phyloP scores from a whole-genome alignment of 306 rosid species.

The Begonia fuchsioides region DNA sequence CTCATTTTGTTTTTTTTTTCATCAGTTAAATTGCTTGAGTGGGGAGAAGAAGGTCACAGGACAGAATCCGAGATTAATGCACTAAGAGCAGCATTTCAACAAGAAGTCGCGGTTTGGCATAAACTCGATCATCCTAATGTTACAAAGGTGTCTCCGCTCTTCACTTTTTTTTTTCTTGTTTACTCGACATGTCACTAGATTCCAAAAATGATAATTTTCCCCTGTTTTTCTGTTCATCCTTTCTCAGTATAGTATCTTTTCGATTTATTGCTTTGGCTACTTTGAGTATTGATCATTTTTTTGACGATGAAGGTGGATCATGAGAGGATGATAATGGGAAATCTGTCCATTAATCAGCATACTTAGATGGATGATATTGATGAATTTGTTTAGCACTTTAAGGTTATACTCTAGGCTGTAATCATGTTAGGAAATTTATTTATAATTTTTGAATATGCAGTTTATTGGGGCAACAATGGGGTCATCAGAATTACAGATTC shows the following conservation, averaged over 20 bases:
- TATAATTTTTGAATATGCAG: constrained; percentile 18
- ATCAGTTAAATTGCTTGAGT: constrained; percentile 82
- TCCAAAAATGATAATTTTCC: too few species aligned
- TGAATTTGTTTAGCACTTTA: too few species aligned
- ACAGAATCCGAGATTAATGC: constrained; percentile 83
- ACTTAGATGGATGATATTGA: too few species aligned
- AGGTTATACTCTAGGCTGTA: too few species aligned
- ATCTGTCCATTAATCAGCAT: too few species aligned
- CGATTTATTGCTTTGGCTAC: too few species aligned
- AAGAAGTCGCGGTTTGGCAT: constrained; percentile 99
- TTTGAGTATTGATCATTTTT: too few species aligned
- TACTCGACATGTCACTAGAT: neutral
- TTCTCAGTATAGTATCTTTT: neutral
- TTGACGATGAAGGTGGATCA: too few species aligned
- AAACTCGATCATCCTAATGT: constrained; percentile 95
- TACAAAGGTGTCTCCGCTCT: constrained; percentile 56
- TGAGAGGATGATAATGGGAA: too few species aligned
- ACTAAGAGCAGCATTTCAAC: constrained; percentile 74
- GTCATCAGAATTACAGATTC: constrained; percentile 73
- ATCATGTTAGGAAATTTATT: too few species aligned
- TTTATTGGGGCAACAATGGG: constrained; percentile 97
- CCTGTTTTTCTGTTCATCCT: too few species aligned
- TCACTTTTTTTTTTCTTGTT: constrained; percentile 8
- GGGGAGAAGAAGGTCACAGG: constrained; percentile 99
- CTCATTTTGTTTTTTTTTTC: too few species aligned